Conservation (phyloP, 768 basidiomycete species). For the Mycena maculata region DNA sequence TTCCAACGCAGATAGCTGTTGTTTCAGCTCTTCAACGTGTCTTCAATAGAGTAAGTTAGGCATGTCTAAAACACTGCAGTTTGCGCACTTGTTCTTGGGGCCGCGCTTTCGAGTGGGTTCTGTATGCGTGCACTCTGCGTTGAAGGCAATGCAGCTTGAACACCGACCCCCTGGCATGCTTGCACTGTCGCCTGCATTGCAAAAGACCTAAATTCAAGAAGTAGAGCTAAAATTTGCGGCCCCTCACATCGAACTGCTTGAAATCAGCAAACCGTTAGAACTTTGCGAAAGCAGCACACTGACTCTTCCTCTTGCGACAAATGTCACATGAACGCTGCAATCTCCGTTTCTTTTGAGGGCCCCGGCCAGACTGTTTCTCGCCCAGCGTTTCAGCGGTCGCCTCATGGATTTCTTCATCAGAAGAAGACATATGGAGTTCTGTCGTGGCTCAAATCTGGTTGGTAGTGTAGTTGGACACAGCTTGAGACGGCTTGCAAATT, state of each 20-base stretch:
- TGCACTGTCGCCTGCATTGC: slow-evolving; percentile 66
- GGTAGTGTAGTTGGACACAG: too few relatives aligned
- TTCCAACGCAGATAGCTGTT: slow-evolving; percentile 57
- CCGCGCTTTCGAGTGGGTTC: slow-evolving; percentile 52
- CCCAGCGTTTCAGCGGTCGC: background rate
- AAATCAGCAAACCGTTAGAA: background rate
- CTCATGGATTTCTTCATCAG: background rate
- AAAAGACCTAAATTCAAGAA: background rate
- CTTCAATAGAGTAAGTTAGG: slow-evolving; percentile 34
- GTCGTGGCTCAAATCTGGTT: too few relatives aligned
- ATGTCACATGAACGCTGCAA: slow-evolving; percentile 59
- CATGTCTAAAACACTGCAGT: background rate
- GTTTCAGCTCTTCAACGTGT: slow-evolving; percentile 57
- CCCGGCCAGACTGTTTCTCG: too few relatives aligned
- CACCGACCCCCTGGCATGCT: slow-evolving; percentile 66
- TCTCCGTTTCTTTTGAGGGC: slow-evolving; percentile 50
- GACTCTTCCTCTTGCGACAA: slow-evolving; percentile 60
- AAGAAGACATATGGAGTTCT: background rate
- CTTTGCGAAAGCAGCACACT: background rate
- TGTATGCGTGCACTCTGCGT: slow-evolving; percentile 64
- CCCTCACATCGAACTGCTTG: slow-evolving; percentile 54
- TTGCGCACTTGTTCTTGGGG: slow-evolving; percentile 53
- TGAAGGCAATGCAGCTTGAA: slow-evolving; percentile 64
- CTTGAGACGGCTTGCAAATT: too few relatives aligned
- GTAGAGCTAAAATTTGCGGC: background rate